Evolutionary conservation across 2,329 filamentous ascomycete genomes (phyloP).

Genomic region (Akanthomyces uredinophilus): DNA sequence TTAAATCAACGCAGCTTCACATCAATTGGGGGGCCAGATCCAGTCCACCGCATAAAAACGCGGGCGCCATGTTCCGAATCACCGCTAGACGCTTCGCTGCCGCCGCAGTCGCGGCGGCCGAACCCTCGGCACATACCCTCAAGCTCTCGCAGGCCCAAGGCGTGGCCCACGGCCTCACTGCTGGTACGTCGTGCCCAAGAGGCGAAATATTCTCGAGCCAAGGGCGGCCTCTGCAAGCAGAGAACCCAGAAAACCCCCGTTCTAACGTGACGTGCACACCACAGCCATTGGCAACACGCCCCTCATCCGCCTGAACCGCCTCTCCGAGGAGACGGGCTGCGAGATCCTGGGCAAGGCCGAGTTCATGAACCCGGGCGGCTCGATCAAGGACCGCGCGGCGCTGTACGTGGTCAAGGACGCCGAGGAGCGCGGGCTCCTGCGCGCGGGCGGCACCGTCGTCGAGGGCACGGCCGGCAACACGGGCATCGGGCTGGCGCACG

Average conservation of each 20-base stretch:
- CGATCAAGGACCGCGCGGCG: constrained; percentile 92
- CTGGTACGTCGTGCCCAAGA: constrained; percentile 53
- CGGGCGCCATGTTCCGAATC: constrained; percentile 59
- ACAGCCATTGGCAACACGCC: constrained; percentile 96
- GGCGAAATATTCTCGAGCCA: background rate
- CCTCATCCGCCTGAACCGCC: constrained; percentile 79
- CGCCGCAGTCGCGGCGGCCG: constrained; percentile 45
- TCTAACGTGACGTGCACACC: background rate
- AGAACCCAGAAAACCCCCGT: background rate
- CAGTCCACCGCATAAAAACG: background rate
- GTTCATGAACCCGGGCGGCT: constrained; percentile 97
- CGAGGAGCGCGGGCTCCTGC: constrained; percentile 78
- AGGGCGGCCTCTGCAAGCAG: background rate
- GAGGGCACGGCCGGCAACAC: constrained; percentile 98
- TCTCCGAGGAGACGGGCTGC: constrained; percentile 89
- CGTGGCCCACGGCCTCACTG: constrained; percentile 70
- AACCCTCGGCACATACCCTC: constrained; percentile 54
- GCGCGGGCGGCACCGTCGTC: constrained; percentile 85
- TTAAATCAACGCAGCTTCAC: background rate
- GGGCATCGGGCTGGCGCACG: constrained; percentile 93
- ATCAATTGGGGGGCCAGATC: background rate
- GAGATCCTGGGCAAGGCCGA: constrained; percentile 94
- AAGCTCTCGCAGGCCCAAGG: constrained; percentile 76
- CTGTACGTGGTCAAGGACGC: constrained; percentile 92
- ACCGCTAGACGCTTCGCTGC: constrained; percentile 56